Evolutionary conservation across 441 rosid genomes (phyloP).

Genomic region (Mallotus repandus): DNA sequence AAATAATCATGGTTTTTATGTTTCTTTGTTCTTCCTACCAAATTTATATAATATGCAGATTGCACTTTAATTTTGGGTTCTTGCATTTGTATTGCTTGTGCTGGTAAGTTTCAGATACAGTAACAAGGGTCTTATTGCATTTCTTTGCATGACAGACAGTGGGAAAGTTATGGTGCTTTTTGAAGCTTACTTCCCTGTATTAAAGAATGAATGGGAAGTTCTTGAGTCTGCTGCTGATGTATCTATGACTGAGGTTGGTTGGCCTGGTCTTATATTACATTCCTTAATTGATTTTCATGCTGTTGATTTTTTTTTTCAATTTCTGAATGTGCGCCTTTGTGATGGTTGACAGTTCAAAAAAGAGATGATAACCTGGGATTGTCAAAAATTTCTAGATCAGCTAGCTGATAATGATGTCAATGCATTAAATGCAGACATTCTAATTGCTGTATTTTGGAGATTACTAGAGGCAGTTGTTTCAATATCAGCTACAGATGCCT

Average conservation of each 20-base stretch:
- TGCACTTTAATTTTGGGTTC: neutral
- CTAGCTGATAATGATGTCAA: slow-evolving; percentile 46
- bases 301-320: slow-evolving; percentile 2
- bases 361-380: slow-evolving; percentile 57
- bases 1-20: neutral
- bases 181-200: slow-evolving; percentile 68
- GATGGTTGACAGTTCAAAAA: slow-evolving; percentile 48
- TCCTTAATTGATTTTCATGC: slow-evolving; percentile 4
- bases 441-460: slow-evolving; percentile 73
- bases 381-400: slow-evolving; percentile 61
- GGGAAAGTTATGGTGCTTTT: slow-evolving; percentile 47
- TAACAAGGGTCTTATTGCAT: neutral
- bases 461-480: slow-evolving; percentile 52
- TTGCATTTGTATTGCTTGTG: slow-evolving; percentile 11
- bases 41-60: neutral
- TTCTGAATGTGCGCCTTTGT: slow-evolving; percentile 17
- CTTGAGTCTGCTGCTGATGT: slow-evolving; percentile 39
- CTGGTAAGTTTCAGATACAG: neutral
- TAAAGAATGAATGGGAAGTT: slow-evolving; percentile 79
- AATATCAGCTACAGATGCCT: slow-evolving; percentile 35
- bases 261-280: slow-evolving; percentile 16
- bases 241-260: slow-evolving; percentile 53
- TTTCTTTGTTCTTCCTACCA: neutral
- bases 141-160: slow-evolving; percentile 42
- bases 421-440: slow-evolving; percentile 48